Conservation (phyloP, 2,329 filamentous ascomycete genomes). For the Diplodia sapinea region DNA sequence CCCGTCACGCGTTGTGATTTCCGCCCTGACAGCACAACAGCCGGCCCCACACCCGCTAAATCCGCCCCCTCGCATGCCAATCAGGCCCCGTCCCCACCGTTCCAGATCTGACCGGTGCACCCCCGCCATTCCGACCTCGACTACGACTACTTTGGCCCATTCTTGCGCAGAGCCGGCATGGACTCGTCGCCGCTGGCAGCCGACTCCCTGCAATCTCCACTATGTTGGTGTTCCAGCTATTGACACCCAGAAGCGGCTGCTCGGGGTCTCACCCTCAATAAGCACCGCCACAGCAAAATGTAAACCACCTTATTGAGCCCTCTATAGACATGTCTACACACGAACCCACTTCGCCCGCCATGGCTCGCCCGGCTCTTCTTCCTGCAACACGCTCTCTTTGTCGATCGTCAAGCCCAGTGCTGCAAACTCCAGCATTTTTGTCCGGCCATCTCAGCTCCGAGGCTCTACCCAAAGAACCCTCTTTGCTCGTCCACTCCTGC, state of each 20-base stretch:
- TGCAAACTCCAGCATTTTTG: background rate
- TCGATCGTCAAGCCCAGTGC: background rate
- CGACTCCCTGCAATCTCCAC: too few species aligned
- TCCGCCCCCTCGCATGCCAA: background rate
- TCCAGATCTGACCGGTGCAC: background rate
- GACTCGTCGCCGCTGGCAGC: too few species aligned
- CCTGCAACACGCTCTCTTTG: conserved; percentile 2
- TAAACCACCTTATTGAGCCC: conserved; percentile 13
- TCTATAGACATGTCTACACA: conserved; percentile 13
- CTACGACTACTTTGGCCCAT: too few species aligned
- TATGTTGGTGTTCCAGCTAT: conserved; percentile 20
- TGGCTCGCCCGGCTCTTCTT: background rate
- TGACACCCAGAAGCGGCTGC: conserved; percentile 30
- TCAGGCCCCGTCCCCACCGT: background rate
- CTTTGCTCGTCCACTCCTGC: background rate
- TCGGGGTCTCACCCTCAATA: conserved; percentile 17
- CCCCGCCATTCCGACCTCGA: background rate
- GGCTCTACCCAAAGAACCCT: background rate
- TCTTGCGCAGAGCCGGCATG: too few species aligned
- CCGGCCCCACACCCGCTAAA: conserved; percentile 3
- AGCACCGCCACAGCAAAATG: background rate
- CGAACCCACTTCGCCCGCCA: conserved; percentile 12
- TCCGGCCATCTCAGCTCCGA: background rate
- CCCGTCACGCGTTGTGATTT: conserved; percentile 12
- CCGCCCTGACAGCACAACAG: conserved; percentile 16